Evolutionary conservation across 1,284 basidiomycete species (phyloP).

Genomic region (Apiotrichum porosum): DNA sequence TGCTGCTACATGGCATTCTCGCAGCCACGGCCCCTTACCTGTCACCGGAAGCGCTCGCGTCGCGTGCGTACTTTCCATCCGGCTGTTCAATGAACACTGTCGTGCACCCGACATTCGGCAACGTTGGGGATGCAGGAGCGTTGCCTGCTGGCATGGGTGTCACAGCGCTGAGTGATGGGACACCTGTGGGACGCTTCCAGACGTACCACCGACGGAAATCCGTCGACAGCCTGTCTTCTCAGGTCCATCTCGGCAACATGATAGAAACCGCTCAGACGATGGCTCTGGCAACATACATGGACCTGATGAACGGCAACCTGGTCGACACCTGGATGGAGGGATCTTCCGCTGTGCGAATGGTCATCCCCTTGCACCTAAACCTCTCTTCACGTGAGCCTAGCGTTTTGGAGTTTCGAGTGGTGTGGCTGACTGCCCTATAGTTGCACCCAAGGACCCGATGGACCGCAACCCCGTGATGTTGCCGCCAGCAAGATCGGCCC

Average conservation of each 20-base stretch:
- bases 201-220: conserved; percentile 42
- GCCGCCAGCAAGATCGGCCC: conserved; percentile 11
- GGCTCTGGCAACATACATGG: conserved; percentile 26
- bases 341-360: conserved; percentile 28
- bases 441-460: conserved; percentile 3
- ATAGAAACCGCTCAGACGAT: conserved; percentile 16
- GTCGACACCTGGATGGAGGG: conserved; percentile 40
- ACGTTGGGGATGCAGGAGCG: no score
- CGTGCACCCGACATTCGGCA: conserved; percentile 31
- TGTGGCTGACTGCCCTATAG: conserved; percentile 1
- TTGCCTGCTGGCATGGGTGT: no score
- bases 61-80: conserved; percentile 35
- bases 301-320: conserved; percentile 37
- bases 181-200: conserved; percentile 35
- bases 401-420: neutral
- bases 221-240: conserved; percentile 17
- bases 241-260: neutral
- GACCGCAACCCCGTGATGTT: conserved; percentile 15
- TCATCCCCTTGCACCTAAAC: conserved; percentile 30
- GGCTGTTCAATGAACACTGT: conserved; percentile 23
- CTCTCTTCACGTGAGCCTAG: conserved; percentile 30
- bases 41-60: conserved; percentile 22
- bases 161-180: conserved; percentile 2
- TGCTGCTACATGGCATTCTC: conserved; percentile 36
- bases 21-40: conserved; percentile 34